A percentile compares a stretch with the other conserved stretches of the same genome.
Evolutionary conservation across 31 red algal genomes (phyloP).

Genomic region (Asparagopsis taxiformis): DNA sequence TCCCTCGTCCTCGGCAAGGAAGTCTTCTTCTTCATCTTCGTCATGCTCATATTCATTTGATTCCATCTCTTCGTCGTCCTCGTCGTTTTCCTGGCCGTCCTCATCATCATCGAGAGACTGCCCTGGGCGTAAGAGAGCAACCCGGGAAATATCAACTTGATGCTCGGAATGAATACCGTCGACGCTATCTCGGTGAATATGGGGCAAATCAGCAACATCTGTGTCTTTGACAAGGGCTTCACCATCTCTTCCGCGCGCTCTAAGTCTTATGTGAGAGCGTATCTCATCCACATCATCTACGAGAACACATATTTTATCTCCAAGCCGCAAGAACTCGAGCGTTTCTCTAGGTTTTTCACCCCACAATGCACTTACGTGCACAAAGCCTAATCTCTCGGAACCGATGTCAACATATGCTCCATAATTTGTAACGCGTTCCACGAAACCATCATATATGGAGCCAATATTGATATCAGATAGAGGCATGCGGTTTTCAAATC

Average conservation of each 20-base stretch:
- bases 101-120: constrained; percentile 7
- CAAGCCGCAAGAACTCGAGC: constrained; percentile 56
- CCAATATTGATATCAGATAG: constrained; percentile 52
- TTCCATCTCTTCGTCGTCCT: constrained; percentile 14
- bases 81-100: constrained; percentile 9
- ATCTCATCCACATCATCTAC: constrained; percentile 51
- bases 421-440: constrained; percentile 88
- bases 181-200: neutral
- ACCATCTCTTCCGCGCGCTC: constrained; percentile 36
- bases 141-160: too few species aligned
- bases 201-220: neutral
- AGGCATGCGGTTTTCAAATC: constrained; percentile 34
- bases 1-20: constrained; percentile 22
- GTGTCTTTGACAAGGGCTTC: neutral
- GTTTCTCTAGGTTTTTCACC: constrained; percentile 67
- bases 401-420: constrained; percentile 96
- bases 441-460: constrained; percentile 49
- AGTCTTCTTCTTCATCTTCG: constrained; percentile 21
- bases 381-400: constrained; percentile 76
- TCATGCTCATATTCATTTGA: constrained; percentile 20
- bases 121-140: neutral
- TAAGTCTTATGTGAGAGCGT: constrained; percentile 27
- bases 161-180: neutral
- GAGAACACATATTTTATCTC: constrained; percentile 45
- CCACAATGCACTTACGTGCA: constrained; percentile 86